Evolutionary conservation across 2,329 filamentous ascomycete species (phyloP).

Genomic region (Alternaria sp.): DNA sequence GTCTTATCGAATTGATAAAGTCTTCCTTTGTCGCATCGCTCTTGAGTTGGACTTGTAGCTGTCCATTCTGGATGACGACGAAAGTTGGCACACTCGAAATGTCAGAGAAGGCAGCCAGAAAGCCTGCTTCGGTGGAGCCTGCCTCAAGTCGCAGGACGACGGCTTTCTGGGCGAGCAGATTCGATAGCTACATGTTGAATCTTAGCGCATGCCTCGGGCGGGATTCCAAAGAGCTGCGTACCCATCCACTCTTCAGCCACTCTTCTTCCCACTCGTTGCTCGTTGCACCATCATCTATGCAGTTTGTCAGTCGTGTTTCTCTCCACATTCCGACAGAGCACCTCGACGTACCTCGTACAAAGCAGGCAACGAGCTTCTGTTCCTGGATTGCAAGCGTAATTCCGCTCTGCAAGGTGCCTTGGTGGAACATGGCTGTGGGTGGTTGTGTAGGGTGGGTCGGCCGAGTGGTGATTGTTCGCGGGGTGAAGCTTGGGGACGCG

Average conservation of each 20-base stretch:
- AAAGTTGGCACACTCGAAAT: conserved; percentile 80
- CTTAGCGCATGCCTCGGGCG: neutral
- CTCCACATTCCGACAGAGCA: conserved; percentile 20
- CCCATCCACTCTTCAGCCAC: conserved; percentile 60
- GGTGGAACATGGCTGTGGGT: conserved; percentile 73
- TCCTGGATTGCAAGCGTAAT: conserved; percentile 78
- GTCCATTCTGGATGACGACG: conserved; percentile 81
- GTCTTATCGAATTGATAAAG: conserved; percentile 66
- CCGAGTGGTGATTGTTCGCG: conserved; percentile 22
- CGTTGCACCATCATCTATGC: conserved; percentile 71
- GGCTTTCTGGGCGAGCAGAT: conserved; percentile 67
- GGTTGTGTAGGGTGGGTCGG: neutral
- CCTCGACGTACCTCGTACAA: conserved; percentile 72
- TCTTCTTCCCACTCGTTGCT: conserved; percentile 77
- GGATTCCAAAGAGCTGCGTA: conserved; percentile 22
- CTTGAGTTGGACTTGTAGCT: conserved; percentile 78
- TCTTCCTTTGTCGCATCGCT: conserved; percentile 70
- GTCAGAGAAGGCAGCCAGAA: conserved; percentile 82
- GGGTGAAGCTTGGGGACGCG: conserved; percentile 27
- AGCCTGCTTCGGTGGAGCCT: conserved; percentile 81
- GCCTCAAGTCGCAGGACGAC: conserved; percentile 74
- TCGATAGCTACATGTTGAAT: conserved; percentile 45
- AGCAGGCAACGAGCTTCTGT: conserved; percentile 82
- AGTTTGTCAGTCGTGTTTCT: conserved; percentile 8
- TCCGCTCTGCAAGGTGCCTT: conserved; percentile 80